Evolutionary conservation across 73 alveolate genomes (phyloP), one percentile per base, ranked within the genome.

Genomic region (Paramecium primaurelia): DNA sequence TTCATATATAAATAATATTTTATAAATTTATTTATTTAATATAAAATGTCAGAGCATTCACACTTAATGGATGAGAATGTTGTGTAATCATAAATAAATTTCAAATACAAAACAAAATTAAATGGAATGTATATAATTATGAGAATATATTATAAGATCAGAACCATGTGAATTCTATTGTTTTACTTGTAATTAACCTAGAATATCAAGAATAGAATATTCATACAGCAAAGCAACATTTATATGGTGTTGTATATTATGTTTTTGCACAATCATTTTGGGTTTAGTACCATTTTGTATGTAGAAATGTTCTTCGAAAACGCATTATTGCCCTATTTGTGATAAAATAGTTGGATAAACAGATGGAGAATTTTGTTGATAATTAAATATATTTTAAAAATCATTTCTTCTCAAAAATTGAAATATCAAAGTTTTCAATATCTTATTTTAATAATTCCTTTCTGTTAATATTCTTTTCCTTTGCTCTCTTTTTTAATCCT

Each of bases 351-450:
- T 80, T 45, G 77, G 91, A 80, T 3, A 80, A 4, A 80, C 75
- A 44, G 91, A 73, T 9, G 87, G 64, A 36, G 30, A 45, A 44
- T 6, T 30, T 8, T 80, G 77, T 45, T 80, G 91, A 80, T 26
- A 12, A 75, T n/a, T 34, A 36, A 34, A 20, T 80, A 26, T 80
- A 80, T 45, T 75, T 9, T 38, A 18, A 80, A 8, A 80, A 30
- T 73, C 87, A 73, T 73, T 73, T 73, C 77, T 80, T 80, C 38
- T 80, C 91, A 80, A 80, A 80, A 40, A 80, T 49, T 47, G 47
- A 34, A 44, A 49, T 25, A 80, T 80, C 91, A 49, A 80, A 80
- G 30, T 80, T 80, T n/a, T 80, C 91, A 26, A 80, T 45, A 44
- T 80, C 91, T 12, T 80, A 25, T 42, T 80, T 45, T 47, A 80